A percentile compares a stretch with the other conserved stretches of the same genome.
These are phyloP conservation scores for Alternaria gansuensis DNA, from an alignment of 2,329 filamentous ascomycete genomes.

Conservation along the genomic window DNA sequence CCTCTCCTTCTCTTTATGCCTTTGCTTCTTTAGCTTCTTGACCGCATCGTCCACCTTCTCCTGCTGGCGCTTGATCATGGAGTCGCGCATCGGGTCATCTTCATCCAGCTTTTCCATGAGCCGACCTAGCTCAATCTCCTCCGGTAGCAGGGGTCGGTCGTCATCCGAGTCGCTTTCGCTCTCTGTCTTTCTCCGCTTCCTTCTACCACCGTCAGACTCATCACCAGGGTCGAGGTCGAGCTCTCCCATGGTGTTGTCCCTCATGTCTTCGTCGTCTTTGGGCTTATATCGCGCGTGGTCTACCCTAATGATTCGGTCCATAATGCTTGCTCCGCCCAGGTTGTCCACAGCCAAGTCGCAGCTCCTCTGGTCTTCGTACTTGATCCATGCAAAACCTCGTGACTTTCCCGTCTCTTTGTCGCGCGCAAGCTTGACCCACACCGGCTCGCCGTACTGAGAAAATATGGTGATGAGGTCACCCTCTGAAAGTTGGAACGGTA, in stretches of 20 bases:
- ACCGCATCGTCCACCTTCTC: conserved; percentile 81
- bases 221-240: conserved; percentile 46
- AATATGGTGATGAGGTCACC: conserved; percentile 97
- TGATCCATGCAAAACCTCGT: conserved; percentile 92
- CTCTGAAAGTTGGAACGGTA: conserved; percentile 91
- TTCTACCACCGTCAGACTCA: conserved; percentile 59
- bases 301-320: conserved; percentile 82
- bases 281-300: conserved; percentile 94
- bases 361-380: conserved; percentile 97
- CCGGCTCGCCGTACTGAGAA: conserved; percentile 94
- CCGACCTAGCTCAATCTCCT: conserved; percentile 80
- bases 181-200: conserved; percentile 58
- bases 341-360: conserved; percentile 97
- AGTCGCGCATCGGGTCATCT: conserved; percentile 97
- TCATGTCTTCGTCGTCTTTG: conserved; percentile 76
- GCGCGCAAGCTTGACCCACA: conserved; percentile 88
- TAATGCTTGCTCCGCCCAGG: conserved; percentile 82
- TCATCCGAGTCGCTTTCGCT: conserved; percentile 53
- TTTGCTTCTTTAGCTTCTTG: conserved; percentile 61
- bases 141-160: conserved; percentile 73
- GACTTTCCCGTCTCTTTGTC: conserved; percentile 98
- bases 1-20: conserved; percentile 59
- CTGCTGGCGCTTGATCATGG: conserved; percentile 88
- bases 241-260: conserved; percentile 67
- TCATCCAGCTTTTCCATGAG: conserved; percentile 86